Conservation (phyloP, 2,329 filamentous ascomycete genomes). For the Stenocarpella maydis region DNA sequence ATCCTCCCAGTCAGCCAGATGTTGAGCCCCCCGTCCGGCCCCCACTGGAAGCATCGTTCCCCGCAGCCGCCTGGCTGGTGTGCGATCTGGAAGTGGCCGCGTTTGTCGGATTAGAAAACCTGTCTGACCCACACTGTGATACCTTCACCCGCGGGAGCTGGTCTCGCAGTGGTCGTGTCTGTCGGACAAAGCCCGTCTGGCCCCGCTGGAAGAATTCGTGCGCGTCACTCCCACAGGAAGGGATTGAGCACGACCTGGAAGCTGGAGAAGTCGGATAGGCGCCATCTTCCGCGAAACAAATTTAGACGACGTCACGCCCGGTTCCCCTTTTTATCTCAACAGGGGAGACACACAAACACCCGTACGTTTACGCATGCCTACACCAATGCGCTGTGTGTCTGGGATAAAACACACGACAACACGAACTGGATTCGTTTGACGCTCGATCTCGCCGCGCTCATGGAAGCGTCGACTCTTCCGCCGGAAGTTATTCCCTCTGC, state of each 20-base stretch:
- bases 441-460: constrained; percentile 11
- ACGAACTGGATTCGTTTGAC: not conserved
- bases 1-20: constrained; percentile 19
- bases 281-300: constrained; percentile 3
- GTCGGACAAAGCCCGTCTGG: constrained; percentile 25
- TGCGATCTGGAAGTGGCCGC: constrained; percentile 30
- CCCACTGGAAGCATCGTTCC: constrained; percentile 15
- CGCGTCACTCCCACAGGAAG: not conserved
- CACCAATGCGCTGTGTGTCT: not conserved
- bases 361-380: no score
- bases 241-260: constrained; percentile 11
- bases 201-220: constrained; percentile 26
- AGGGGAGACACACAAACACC: not conserved
- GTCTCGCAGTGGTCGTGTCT: constrained; percentile 13
- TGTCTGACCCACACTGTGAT: constrained; percentile 26
- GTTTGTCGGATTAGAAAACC: constrained; percentile 13
- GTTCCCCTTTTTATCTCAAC: not conserved
- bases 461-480: constrained; percentile 19
- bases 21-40: constrained; percentile 31
- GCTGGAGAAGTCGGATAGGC: not conserved
- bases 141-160: not conserved
- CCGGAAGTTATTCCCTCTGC: constrained; percentile 1
- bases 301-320: constrained; percentile 25
- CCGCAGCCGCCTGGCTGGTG: not conserved
- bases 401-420: not conserved